Conservation (phyloP, 225 moss, liverwort and hornwort species). For the Pseudisothecium myosuroides region DNA sequence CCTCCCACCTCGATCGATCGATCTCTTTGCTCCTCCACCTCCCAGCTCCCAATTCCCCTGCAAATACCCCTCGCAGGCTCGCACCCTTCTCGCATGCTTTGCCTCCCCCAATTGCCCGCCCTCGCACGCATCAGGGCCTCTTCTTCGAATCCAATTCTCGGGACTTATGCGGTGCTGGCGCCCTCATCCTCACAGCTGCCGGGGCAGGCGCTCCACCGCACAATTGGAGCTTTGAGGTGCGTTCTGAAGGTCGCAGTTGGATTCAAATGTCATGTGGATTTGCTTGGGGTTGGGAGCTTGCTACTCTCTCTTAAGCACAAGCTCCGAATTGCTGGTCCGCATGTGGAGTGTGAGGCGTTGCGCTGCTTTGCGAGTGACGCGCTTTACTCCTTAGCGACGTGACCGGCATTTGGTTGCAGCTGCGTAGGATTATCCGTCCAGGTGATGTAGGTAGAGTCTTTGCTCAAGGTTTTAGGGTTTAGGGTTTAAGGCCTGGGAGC, state of each 20-base stretch:
- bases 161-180: not conserved
- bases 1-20: not conserved
- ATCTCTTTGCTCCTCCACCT: not conserved
- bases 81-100: not conserved
- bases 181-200: not conserved
- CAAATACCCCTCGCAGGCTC: not conserved
- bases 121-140: not conserved
- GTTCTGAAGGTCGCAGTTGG: not conserved
- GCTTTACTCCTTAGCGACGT: not conserved
- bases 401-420: not conserved
- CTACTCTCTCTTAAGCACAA: not conserved
- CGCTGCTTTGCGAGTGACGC: not conserved
- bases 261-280: not conserved
- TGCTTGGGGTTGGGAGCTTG: not conserved
- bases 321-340: not conserved
- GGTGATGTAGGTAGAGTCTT: not conserved
- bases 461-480: not conserved
- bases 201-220: not conserved
- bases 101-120: too few relatives aligned
- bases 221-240: not conserved
- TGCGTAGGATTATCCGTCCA: not conserved
- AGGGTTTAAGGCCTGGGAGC: not conserved
- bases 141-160: not conserved
- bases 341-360: not conserved
- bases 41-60: not conserved